A percentile compares a stretch with the other conserved stretches of the same genome.
phyloP scores from a whole-genome alignment of 2,329 filamentous ascomycete genomes.

The Onygenales sp. region DNA sequence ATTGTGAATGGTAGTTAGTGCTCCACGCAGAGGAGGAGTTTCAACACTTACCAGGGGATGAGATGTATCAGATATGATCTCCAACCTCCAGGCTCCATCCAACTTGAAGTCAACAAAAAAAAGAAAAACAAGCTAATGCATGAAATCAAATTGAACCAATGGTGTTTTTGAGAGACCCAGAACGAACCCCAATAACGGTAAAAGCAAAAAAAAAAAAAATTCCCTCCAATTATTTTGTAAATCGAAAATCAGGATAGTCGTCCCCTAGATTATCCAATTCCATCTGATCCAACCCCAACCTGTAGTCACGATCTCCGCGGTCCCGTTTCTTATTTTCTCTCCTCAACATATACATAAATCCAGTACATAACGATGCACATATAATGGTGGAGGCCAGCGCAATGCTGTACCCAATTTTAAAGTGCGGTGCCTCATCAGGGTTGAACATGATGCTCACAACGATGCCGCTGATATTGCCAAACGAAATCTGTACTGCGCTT shows the following conservation, averaged over 20 bases:
- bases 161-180: background rate
- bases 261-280: conserved; percentile 31
- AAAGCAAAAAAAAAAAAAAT: background rate
- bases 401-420: conserved; percentile 34
- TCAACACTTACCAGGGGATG: too few relatives aligned
- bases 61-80: too few relatives aligned
- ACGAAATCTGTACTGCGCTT: conserved; percentile 53
- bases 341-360: conserved; percentile 23
- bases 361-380: conserved; percentile 19
- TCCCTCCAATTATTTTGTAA: conserved; percentile 19
- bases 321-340: conserved; percentile 28
- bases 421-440: conserved; percentile 18
- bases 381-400: conserved; percentile 25
- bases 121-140: background rate
- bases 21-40: too few relatives aligned
- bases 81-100: too few relatives aligned
- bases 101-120: too few relatives aligned
- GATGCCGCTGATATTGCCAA: conserved; percentile 60
- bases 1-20: too few relatives aligned
- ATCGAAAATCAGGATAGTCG: conserved; percentile 30
- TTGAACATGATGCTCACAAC: conserved; percentile 36
- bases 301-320: conserved; percentile 26
- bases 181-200: background rate
- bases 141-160: background rate
- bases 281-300: conserved; percentile 22